Base-by-base conservation (phyloP, 2,329 filamentous ascomycete genomes). In the Botrytis fabae region DNA sequence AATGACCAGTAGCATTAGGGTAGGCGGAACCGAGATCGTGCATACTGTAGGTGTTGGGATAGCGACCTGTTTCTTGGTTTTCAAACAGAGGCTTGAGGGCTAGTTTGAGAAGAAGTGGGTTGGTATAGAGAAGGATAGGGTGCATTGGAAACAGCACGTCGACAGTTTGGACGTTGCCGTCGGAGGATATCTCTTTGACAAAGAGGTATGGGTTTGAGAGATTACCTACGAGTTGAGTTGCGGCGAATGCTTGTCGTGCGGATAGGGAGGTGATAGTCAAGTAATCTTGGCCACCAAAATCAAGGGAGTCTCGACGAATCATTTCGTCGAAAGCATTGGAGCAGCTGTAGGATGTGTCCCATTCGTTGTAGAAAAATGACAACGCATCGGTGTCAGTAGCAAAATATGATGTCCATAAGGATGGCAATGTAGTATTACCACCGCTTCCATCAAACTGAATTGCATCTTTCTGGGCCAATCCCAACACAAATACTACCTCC, bases 141-240 rank as follows among this genome's bases (percentile, higher is more conserved):
- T 92, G 92, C 0, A 93, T 89, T 0, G 93, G 93, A 83, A 94
- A 97, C 77, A 97, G 95, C 76, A 97, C 93, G 82, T 96, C 93
- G 35, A 97, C 93, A 0, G 94, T 97, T 81, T 97, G 93, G 76
- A 90, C 90, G 78, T 97, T 95, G 51, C 94, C 93, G 80, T 97
- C 91, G 4, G 92, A 95, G 75, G 92, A 94, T 79, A 97, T 97
- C 81, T 97, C 94, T 81, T 97, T 93, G 73, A 89, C 80, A 79
- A 89, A 90, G 12, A 84, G 76, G 70, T 85, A 85, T 25, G 82
- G 82, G 38, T 84, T 83, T 22, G 85, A 81, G 4, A 81, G 72
- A 0, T 83, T 86, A 32, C 85, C 86, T 2, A 83, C 83, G 2
- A 85, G 84, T 59, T 82, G 86, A 75, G 86, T 86, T 1, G 83